phyloP scores from a whole-genome alignment of 1,284 basidiomycete genomes.

The Boletellus deceptivus region DNA sequence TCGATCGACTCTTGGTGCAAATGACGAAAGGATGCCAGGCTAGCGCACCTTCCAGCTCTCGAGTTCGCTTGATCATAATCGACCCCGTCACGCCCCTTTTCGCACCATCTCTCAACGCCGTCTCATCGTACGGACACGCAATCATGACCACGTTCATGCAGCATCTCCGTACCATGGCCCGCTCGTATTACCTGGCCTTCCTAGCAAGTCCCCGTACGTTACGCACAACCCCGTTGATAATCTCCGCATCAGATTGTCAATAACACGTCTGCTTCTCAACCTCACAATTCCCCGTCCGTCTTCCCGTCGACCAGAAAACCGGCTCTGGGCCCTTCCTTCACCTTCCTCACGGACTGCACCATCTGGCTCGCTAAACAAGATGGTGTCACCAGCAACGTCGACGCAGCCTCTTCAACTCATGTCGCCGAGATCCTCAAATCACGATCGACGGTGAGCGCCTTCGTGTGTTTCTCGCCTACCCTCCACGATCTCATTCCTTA shows the following conservation, averaged over 20 bases:
- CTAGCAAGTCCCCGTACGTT: slow-evolving; percentile 41
- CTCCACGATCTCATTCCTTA: background rate
- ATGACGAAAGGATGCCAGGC: slow-evolving; percentile 13
- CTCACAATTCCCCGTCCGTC: slow-evolving; percentile 38
- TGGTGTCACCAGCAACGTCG: slow-evolving; percentile 3
- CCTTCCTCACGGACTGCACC: slow-evolving; percentile 68
- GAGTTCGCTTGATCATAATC: slow-evolving; percentile 54
- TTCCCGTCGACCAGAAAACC: slow-evolving; percentile 55
- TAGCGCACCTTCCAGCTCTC: slow-evolving; percentile 3
- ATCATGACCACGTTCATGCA: slow-evolving; percentile 72
- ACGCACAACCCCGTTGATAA: background rate
- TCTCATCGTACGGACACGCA: slow-evolving; percentile 73
- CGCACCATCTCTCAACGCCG: slow-evolving; percentile 59
- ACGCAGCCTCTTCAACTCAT: slow-evolving; percentile 25
- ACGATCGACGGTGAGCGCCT: slow-evolving; percentile 42
- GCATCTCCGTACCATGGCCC: slow-evolving; percentile 53
- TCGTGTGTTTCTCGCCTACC: background rate
- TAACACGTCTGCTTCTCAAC: slow-evolving; percentile 37
- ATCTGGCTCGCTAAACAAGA: slow-evolving; percentile 53
- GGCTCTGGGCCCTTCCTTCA: slow-evolving; percentile 70
- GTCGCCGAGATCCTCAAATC: slow-evolving; percentile 45
- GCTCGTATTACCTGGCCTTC: slow-evolving; percentile 43
- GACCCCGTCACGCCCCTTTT: slow-evolving; percentile 67
- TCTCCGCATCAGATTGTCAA: slow-evolving; percentile 43
- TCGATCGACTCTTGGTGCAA: background rate